Evolutionary conservation across 2,329 filamentous ascomycete genomes (phyloP).

Genomic region (Myriosclerotinia scirpicola): DNA sequence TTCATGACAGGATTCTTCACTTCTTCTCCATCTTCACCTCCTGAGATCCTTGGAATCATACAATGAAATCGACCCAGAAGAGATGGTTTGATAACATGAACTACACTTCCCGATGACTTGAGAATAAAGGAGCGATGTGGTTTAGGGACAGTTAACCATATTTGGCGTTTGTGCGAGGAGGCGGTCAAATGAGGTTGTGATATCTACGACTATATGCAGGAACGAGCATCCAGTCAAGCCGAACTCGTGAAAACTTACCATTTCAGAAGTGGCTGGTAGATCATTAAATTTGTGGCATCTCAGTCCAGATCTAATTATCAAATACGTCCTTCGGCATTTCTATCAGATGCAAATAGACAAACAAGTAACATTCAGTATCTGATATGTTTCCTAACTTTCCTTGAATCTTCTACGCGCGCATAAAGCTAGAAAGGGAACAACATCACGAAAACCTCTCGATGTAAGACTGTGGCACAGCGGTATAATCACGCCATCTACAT

Average conservation of each 20-base stretch:
- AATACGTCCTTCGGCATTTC: background rate
- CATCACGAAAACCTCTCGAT: background rate
- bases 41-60: background rate
- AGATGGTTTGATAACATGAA: background rate
- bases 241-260: background rate
- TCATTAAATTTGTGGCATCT: background rate
- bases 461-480: background rate
- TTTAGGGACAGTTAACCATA: too few species aligned
- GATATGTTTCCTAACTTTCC: background rate
- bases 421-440: background rate
- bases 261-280: background rate
- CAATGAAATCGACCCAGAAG: background rate
- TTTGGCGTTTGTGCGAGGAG: background rate
- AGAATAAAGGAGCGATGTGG: background rate
- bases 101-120: too few species aligned
- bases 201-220: background rate
- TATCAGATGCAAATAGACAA: background rate
- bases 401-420: background rate
- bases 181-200: conserved; percentile 3
- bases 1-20: background rate
- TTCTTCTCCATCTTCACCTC: background rate
- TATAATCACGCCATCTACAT: background rate
- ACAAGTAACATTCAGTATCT: background rate
- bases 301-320: background rate
- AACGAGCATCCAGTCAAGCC: background rate